Evolutionary conservation across 257 asterid species (phyloP), one percentile per base, ranked within the genome.

Genomic region (Striga asiatica): DNA sequence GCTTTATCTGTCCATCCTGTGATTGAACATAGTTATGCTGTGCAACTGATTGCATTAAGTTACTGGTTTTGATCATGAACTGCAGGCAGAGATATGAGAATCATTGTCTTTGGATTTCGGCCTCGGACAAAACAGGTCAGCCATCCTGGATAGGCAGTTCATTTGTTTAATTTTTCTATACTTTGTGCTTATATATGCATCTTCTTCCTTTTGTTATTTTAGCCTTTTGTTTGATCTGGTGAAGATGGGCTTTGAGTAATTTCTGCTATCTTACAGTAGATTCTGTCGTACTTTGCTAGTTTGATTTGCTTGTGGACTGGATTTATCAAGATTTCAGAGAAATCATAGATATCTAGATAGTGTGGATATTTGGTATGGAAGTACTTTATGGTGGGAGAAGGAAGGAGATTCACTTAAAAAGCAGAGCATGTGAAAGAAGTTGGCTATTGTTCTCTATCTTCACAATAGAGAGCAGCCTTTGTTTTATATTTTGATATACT

Each of bases 21-120:
- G 52, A 64, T 51, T 60, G 19, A 50, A 31, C 64, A 29, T 25
- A 50, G 17, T 14, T 50, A 55, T 32, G 60, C 22, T 11, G 29
- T 55, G 51, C 32, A 29, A 29, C 31, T 61, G 47, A 39, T 55
- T 67, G 60, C 49, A 28, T 37, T 60, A 50, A 49, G 35, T 59
- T 27, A 49, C 35, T 57, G 54, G 8, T 41, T 65, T 48, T 16
- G 43, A 34, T 47, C 47, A 14, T 65, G 57, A 47, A 57, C 55
- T 74, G 73, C 94, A 89, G 98, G 96, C 62, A 91, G 84, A 73
- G 98, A 91, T 74, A 81, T 91, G 96, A 81, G 98, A 69, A 82
- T 80, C 21, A 78, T 91, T 64, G 96, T 91, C 49, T 91, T 81
- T 63, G 92, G 96, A 34, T 91, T 91, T 79, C 93, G 88, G 54